Evolutionary conservation across 202 grass and related monocot genomes (phyloP), one percentile per base, ranked within the genome.

Genomic region (Carex sylvatica): DNA sequence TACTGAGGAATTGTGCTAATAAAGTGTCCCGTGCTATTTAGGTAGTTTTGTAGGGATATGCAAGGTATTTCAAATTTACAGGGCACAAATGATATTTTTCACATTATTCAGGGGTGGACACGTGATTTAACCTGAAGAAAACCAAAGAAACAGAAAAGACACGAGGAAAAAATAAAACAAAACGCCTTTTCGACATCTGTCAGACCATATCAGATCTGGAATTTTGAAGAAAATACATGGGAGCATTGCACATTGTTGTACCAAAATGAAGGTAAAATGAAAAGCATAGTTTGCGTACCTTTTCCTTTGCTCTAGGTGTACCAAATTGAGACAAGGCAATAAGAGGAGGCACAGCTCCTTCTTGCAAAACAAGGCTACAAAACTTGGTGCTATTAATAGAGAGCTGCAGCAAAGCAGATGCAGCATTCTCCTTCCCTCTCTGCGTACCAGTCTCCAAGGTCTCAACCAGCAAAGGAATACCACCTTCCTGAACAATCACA

Each of bases 261-360:
- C 24, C 73, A 76, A 76, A 58, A 54, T 30, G 56, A 26, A 51
- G 55, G 24, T 55, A 55, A 35, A 76, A 76, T 76, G 51, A 55
- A 56, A 19, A 76, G 26, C 15, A 9, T 16, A 55, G 22, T n/a
- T 56, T 33, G 18, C n/a, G 23, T 86, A 89, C 87, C 87, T 89
- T 89, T 73, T 89, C 87, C 61, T 86, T 89, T n/a, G 83, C 87
- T 83, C 87, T 86, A 55, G 84, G 84, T 20, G 87, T 89, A 42
- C 87, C 87, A 80, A 89, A 89, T 40, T 89, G 87, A 65, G 87
- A 89, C 73, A 89, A 70, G 11, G 87, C 87, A 85, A 89, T 86
- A 76, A 89, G 87, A 79, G 87, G 87, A 19, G 87, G 87, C 53
- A 89, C 87, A 1, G 83, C 87, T 20, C 87, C 87, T 86, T 89